Conservation (phyloP, 1,139 yeast genomes). For the Saccharomyces hybrid region DNA sequence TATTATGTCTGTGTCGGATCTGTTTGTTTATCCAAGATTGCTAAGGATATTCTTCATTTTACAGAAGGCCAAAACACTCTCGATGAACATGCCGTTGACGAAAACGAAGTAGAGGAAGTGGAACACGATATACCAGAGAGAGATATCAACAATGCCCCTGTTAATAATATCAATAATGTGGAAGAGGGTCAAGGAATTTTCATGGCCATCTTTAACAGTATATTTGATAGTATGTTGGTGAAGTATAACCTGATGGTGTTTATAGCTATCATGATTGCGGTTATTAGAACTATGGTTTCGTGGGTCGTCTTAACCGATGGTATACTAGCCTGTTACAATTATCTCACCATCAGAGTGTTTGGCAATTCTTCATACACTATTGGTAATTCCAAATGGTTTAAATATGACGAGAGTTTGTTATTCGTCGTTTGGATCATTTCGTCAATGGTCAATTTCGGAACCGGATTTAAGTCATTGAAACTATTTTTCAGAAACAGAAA, state of each 20-base stretch:
- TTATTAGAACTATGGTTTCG: background rate
- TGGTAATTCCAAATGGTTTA: background rate
- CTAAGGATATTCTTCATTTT: background rate
- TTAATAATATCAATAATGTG: background rate
- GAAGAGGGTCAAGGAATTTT: background rate
- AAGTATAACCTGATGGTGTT: background rate
- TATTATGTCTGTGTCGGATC: conserved; percentile 24
- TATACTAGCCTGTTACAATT: background rate
- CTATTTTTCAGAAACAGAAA: background rate
- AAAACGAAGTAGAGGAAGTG: background rate
- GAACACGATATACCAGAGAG: background rate
- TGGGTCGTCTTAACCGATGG: background rate
- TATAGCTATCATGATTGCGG: background rate
- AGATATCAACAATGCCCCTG: background rate
- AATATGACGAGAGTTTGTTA: background rate
- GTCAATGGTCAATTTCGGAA: background rate
- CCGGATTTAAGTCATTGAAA: background rate
- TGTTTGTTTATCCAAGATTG: conserved; percentile 12
- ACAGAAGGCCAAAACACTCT: conserved; percentile 1
- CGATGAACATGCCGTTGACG: background rate
- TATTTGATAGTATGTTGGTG: background rate
- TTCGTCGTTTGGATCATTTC: background rate
- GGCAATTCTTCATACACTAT: background rate
- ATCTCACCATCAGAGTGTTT: background rate
- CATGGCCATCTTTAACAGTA: background rate